These are phyloP conservation scores for Pittosporum tobira DNA, from an alignment of 129 eudicot genomes.

Conservation along the genomic window DNA sequence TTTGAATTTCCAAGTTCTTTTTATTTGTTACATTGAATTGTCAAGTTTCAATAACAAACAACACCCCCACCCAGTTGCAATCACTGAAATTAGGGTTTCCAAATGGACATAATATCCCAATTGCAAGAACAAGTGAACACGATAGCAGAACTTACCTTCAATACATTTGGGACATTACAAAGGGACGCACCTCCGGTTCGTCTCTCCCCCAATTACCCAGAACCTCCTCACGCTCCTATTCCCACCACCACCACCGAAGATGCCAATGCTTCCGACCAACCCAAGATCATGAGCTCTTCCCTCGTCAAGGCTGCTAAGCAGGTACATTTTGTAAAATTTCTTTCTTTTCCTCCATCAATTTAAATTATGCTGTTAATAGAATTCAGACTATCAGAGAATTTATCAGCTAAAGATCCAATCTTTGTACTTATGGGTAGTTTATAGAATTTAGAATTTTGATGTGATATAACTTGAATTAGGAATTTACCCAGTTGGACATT, in stretches of 20 bases:
- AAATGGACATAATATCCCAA: conserved; percentile 60
- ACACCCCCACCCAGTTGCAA: too few relatives aligned
- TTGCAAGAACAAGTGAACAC: conserved; percentile 55
- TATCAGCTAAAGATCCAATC: too few relatives aligned
- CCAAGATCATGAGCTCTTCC: conserved; percentile 59
- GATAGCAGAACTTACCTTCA: conserved; percentile 51
- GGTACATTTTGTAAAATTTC: conserved; percentile 22
- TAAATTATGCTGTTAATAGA: too few relatives aligned
- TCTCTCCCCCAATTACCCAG: conserved; percentile 60
- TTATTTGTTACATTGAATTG: too few relatives aligned
- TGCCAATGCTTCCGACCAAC: conserved; percentile 49
- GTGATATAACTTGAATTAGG: too few relatives aligned
- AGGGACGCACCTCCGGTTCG: conserved; percentile 76
- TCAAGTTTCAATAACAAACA: too few relatives aligned
- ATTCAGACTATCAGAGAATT: too few relatives aligned
- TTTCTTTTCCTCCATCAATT: too few relatives aligned
- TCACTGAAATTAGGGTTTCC: background rate
- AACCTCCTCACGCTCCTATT: conserved; percentile 37
- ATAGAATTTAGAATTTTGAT: too few relatives aligned
- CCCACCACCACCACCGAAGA: conserved; percentile 26
- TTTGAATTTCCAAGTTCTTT: too few relatives aligned
- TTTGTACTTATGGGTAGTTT: too few relatives aligned
- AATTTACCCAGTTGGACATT: too few relatives aligned
- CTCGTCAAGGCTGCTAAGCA: conserved; percentile 89
- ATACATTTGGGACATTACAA: conserved; percentile 64